phyloP scores from a whole-genome alignment of 108 stramenopile genomes.

The Schizochytrium sp. region DNA sequence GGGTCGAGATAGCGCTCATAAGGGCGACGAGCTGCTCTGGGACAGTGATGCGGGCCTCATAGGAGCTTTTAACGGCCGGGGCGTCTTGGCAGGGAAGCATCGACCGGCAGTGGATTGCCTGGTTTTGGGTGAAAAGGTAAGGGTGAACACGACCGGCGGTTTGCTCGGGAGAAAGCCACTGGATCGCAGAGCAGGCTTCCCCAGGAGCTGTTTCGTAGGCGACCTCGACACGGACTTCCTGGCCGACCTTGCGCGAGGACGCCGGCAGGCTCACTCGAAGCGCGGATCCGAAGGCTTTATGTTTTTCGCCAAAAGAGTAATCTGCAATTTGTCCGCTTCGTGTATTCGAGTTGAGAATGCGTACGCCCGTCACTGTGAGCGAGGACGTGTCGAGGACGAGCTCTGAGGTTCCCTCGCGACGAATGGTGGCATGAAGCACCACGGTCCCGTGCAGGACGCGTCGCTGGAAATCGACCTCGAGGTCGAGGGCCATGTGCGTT shows the following conservation, averaged over 20 bases:
- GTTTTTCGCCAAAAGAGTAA: background rate
- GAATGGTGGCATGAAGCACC: background rate
- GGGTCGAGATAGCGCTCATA: slow-evolving; percentile 66
- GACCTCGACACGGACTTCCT: slow-evolving; percentile 45
- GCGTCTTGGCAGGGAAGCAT: slow-evolving; percentile 79
- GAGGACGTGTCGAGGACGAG: slow-evolving; percentile 41
- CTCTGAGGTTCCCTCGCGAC: slow-evolving; percentile 8
- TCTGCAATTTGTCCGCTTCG: background rate
- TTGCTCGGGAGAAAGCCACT: slow-evolving; percentile 84
- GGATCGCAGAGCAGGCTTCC: slow-evolving; percentile 60
- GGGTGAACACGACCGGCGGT: slow-evolving; percentile 81
- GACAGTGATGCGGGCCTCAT: slow-evolving; percentile 67
- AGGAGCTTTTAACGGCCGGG: slow-evolving; percentile 56
- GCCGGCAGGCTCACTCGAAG: slow-evolving; percentile 15
- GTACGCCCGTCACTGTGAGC: slow-evolving; percentile 20
- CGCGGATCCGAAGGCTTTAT: background rate
- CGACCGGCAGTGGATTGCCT: slow-evolving; percentile 83
- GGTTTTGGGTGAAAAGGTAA: slow-evolving; percentile 91
- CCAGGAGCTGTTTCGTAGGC: slow-evolving; percentile 60
- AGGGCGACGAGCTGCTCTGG: slow-evolving; percentile 57
- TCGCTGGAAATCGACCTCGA: slow-evolving; percentile 41
- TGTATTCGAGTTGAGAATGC: background rate
- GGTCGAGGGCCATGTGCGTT: slow-evolving; percentile 33
- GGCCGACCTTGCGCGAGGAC: background rate
- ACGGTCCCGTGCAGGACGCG: slow-evolving; percentile 34